Conservation (phyloP, 2,329 filamentous ascomycete species). For the Ophiostoma sp. region DNA sequence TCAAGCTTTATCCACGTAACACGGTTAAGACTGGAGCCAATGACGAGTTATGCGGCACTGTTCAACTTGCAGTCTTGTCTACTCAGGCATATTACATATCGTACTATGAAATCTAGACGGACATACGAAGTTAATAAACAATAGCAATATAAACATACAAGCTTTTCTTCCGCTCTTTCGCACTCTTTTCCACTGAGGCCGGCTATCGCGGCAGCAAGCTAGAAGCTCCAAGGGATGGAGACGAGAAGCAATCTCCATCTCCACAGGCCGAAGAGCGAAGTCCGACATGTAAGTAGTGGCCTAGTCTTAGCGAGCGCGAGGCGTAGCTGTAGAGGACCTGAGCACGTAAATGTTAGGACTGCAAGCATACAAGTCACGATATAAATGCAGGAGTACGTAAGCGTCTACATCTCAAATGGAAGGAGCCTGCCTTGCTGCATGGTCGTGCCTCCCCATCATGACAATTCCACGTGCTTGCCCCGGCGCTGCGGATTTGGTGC, state of each 20-base stretch:
- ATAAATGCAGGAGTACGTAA: neutral
- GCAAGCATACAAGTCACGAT: too few relatives aligned
- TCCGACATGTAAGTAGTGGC: neutral
- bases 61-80: neutral
- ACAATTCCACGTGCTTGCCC: neutral
- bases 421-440: neutral
- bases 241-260: neutral
- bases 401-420: neutral
- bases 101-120: too few relatives aligned
- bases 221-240: neutral
- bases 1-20: too few relatives aligned
- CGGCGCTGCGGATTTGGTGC: too few relatives aligned
- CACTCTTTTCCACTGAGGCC: neutral
- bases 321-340: neutral
- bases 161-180: neutral
- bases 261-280: constrained; percentile 11
- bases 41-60: neutral
- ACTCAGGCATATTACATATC: neutral
- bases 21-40: neutral
- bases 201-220: neutral
- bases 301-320: neutral
- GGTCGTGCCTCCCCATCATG: neutral
- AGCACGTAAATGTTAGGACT: too few relatives aligned
- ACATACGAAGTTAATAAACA: too few relatives aligned
- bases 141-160: neutral